Base-by-base conservation (phyloP, 2,329 filamentous ascomycete species). In the Daldinia sp. region DNA sequence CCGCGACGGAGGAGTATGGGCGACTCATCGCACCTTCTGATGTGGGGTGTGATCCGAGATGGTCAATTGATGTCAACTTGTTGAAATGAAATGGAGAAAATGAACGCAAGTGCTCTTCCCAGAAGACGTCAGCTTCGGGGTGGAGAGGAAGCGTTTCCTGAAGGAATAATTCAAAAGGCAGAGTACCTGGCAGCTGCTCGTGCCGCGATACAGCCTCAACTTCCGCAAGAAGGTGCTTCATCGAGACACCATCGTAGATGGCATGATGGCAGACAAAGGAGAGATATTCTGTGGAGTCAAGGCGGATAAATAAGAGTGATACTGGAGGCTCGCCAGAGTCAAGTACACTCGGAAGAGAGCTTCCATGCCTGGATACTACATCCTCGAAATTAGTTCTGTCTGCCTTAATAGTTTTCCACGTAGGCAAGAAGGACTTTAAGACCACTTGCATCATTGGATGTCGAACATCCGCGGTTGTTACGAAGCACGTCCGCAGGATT, bases 191-290 rank as follows among this genome's bases (percentile, higher is more conserved):
- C 0, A 96, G 80, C 0, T 73, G 6, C 0, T 79, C 59, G 0
- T 83, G 85, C 0, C 78, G 68, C 37, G 90, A 88, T 2, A 87
- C 69, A 1, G 82, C 77, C 73, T 96, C 89, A 1, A 97, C 82
- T 74, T 97, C 94, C 0, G 86, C 79, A 26, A 95, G 85, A 0
- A 98, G 82, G 7, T 85, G 83, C 0, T 85, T 82, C 74, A 97
- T 91, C 0, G 93, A 93, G 39, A 91, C 89, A 0, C 92, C 94
- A 79, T 98, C 94, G 74, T 97, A 97, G 0, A 97, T 82, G 1
- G 93, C 92, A 79, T 98, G 94, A 74, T 97, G 94, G 73, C 82
- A 89, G 41, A 83, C 78, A 55, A 85, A 85, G 0, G 82, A 90
- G 1, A 85, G 73, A 48, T 84, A 84, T 0, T 65, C 76, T 5